Percentiles rank a stretch among this genome's conserved stretches.
Evolutionary conservation across 2,329 filamentous ascomycete species (phyloP).

Genomic region (Gnomoniopsis smithogilvyi): DNA sequence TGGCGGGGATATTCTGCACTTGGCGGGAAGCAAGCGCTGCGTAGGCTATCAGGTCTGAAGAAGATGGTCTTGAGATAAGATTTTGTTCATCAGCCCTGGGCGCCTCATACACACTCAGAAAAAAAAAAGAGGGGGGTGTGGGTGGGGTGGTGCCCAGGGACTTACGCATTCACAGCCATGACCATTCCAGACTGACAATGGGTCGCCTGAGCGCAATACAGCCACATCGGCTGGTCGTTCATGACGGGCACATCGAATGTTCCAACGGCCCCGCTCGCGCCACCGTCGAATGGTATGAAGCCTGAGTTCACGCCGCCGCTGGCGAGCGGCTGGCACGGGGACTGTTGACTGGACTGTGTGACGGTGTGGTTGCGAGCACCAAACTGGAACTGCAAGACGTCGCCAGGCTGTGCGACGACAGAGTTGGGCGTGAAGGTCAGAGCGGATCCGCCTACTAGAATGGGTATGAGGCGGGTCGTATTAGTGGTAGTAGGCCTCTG

Average conservation of each 20-base stretch:
- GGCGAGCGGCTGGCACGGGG: conserved; percentile 37
- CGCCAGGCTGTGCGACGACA: conserved; percentile 19
- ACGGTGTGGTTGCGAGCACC: conserved; percentile 25
- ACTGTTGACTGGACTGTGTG: conserved; percentile 34
- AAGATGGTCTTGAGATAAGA: neutral
- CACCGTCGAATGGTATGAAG: conserved; percentile 35
- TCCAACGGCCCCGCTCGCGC: conserved; percentile 33
- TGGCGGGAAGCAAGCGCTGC: neutral
- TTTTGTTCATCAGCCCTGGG: neutral
- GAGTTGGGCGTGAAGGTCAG: conserved; percentile 20
- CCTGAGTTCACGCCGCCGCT: conserved; percentile 36
- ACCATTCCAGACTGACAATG: conserved; percentile 51
- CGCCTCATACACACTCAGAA: neutral
- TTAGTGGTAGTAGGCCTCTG: neutral
- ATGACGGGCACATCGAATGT: conserved; percentile 46
- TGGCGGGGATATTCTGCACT: neutral
- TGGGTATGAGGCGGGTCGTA: conserved; percentile 11
- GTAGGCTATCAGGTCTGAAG: conserved; percentile 1
- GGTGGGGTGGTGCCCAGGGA: neutral
- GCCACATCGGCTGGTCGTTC: conserved; percentile 42
- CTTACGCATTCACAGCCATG: conserved; percentile 42
- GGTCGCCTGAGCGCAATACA: conserved; percentile 46
- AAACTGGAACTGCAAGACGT: conserved; percentile 26
- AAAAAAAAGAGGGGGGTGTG: neutral
- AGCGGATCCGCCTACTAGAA: conserved; percentile 20